Percentiles rank a stretch among this genome's conserved stretches.
Conservation (phyloP, 2,329 filamentous ascomycete species). For the Penicillium frequentans region DNA sequence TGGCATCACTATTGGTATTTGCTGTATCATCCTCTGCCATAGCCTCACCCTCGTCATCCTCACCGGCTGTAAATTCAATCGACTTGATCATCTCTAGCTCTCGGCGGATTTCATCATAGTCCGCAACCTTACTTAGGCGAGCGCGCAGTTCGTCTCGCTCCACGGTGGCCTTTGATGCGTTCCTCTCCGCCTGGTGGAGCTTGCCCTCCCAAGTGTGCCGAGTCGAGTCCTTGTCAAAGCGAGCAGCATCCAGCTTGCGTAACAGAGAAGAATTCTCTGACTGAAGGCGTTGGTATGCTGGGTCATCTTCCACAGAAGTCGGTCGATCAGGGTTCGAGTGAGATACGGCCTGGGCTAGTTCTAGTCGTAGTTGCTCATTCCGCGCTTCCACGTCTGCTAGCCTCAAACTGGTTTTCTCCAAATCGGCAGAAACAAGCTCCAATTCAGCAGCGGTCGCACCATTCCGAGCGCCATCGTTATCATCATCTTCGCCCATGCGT, state of each 20-base stretch:
- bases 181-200: conserved; percentile 75
- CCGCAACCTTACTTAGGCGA: conserved; percentile 84
- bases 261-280: conserved; percentile 92
- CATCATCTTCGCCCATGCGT: conserved; percentile 71
- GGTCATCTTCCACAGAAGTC: conserved; percentile 78
- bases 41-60: conserved; percentile 61
- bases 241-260: conserved; percentile 78
- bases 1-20: conserved; percentile 48
- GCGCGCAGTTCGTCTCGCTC: conserved; percentile 77
- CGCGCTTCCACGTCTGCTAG: conserved; percentile 89
- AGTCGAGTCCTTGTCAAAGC: conserved; percentile 80
- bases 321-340: conserved; percentile 61
- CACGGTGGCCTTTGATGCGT: conserved; percentile 69
- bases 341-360: conserved; percentile 85
- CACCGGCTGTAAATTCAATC: conserved; percentile 92
- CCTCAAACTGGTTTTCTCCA: conserved; percentile 83
- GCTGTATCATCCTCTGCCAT: conserved; percentile 34
- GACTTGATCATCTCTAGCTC: conserved; percentile 96
- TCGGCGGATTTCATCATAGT: conserved; percentile 95
- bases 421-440: conserved; percentile 86
- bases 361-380: conserved; percentile 88
- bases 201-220: conserved; percentile 74
- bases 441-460: conserved; percentile 84
- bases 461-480: conserved; percentile 61
- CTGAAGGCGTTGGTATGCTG: conserved; percentile 79